Base-by-base conservation (phyloP, 257 asterid genomes). In the Osmanthus fragrans region DNA sequence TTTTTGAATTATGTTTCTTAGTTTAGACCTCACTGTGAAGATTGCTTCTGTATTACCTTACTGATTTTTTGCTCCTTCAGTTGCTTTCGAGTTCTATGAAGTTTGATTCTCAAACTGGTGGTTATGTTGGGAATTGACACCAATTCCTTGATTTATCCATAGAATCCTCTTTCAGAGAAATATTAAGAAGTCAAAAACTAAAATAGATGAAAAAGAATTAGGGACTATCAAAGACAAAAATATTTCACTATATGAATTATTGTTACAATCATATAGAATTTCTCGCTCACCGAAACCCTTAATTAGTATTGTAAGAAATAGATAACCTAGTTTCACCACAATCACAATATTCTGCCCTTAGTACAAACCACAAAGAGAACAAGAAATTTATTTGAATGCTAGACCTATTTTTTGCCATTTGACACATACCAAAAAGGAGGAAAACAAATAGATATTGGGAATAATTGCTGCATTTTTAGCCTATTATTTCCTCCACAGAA, bases 81-180 rank as follows among this genome's bases (percentile, higher is more conserved):
- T 25, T 63, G 69, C 34, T 63, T 63, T 27, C 21, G 0, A 25
- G 16, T 10, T 63, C 33, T 25, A 4, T 63, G 5, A 63, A 63
- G 69, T 63, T 32, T 63, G 33, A 63, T 63, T 10, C 69, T 63
- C 69, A 27, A 42, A 58, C 66, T 58, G 69, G n/a, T 63, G 34
- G 34, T 63, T 56, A 19, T 56, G 66, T 56, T 56, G 66, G 66
- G 66, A n/a, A 47, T 47, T 47, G 56, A 47, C 5, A 15, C n/a
- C 56, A 47, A 4, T 47, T 47, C n/a, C n/a, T 47, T 47, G 56
- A 47, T 47, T 47, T 47, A 15, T 47, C 56, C 56, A 47, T 18
- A 13, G 54, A 2, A 47, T 47, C n/a, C n/a, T 47, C 66, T 19
- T 21, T 56, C 4, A 23, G 11, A 23, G 66, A 58, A 58, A n/a